Conservation (phyloP, 805 yeast genomes). For the Schwanniomyces pseudopolymorphus region DNA sequence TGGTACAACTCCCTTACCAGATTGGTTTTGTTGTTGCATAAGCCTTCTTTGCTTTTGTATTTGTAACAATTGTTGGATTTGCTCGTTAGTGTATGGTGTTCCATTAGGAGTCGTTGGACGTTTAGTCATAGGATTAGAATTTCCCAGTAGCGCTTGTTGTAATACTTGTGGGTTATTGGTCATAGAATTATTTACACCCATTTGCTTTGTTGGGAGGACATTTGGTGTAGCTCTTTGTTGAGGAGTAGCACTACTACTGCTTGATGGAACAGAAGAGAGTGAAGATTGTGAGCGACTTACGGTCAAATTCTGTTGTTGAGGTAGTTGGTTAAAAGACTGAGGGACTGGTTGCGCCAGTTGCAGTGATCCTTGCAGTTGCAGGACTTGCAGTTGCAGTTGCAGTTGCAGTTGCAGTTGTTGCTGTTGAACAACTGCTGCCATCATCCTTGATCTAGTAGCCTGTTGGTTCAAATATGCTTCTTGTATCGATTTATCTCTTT, state of each 20-base stretch:
- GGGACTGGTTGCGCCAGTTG: constrained; percentile 2
- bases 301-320: constrained; percentile 1
- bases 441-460: constrained; percentile 41
- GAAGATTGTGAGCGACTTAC: constrained; percentile 3
- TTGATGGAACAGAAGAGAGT: constrained; percentile 1
- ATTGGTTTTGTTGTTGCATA: constrained; percentile 44
- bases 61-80: constrained; percentile 56
- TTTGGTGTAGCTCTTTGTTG: constrained; percentile 5
- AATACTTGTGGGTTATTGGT: background rate
- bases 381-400: constrained; percentile 14
- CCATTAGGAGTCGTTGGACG: constrained; percentile 54
- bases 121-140: constrained; percentile 11
- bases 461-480: constrained; percentile 61
- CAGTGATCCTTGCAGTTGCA: background rate
- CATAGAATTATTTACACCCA: background rate
- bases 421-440: constrained; percentile 42
- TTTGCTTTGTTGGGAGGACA: background rate
- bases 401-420: constrained; percentile 15
- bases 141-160: constrained; percentile 5
- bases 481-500: constrained; percentile 81
- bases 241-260: background rate
- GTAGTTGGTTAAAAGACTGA: constrained; percentile 1
- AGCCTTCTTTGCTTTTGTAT: constrained; percentile 50
- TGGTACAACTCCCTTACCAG: constrained; percentile 12
- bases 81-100: constrained; percentile 59